A percentile compares a stretch with the other conserved stretches of the same genome.
These are phyloP conservation scores for Aspergillus sojae DNA, from an alignment of 2,329 filamentous ascomycete species.

Conservation along the genomic window DNA sequence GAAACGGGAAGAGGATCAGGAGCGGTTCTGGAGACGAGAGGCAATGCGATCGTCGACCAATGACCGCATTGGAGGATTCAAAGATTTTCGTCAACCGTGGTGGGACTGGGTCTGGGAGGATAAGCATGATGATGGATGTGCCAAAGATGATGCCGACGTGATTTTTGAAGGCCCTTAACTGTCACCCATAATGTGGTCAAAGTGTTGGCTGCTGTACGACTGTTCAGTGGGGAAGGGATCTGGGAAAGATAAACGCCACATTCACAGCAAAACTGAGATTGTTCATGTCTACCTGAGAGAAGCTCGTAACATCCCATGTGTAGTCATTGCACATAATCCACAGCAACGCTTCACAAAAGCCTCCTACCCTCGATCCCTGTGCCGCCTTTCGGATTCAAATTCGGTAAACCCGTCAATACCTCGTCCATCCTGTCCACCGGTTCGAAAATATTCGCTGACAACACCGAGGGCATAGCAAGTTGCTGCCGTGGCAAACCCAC, in stretches of 20 bases:
- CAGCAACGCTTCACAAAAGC: background rate
- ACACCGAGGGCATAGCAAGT: conserved; percentile 47
- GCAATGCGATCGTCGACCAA: conserved; percentile 12
- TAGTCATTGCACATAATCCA: background rate
- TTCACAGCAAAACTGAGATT: background rate
- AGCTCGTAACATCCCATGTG: background rate
- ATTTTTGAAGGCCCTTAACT: conserved; percentile 8
- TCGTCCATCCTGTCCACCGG: conserved; percentile 41
- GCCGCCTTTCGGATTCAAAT: conserved; percentile 41
- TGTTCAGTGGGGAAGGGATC: background rate
- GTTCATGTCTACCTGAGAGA: background rate
- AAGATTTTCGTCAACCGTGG: conserved; percentile 20
- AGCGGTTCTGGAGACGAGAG: conserved; percentile 13
- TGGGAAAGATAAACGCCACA: background rate
- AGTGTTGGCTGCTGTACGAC: background rate
- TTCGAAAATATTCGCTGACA: conserved; percentile 45
- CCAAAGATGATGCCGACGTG: conserved; percentile 9
- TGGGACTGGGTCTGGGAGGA: conserved; percentile 30
- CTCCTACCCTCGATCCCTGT: conserved; percentile 15
- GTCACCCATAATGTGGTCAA: background rate
- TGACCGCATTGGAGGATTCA: conserved; percentile 19
- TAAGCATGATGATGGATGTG: conserved; percentile 4
- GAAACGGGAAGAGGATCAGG: conserved; percentile 14
- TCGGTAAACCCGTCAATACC: conserved; percentile 43
- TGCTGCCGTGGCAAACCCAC: conserved; percentile 37